Evolutionary conservation across 495 filamentous ascomycete species (phyloP).

Genomic region (Talaromyces stipitatus): DNA sequence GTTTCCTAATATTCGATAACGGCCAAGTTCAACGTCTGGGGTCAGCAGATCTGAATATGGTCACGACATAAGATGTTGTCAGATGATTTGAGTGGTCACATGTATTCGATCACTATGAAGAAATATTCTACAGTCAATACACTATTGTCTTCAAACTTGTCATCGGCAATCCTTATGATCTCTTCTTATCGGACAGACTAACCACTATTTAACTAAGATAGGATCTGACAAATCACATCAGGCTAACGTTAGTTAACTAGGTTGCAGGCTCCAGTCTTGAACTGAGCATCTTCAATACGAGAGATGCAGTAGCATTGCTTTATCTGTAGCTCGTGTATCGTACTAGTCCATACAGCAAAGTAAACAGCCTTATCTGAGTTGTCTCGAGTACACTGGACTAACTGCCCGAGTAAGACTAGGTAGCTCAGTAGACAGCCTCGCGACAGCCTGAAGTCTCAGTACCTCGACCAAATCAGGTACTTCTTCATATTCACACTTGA

Average conservation of each 20-base stretch:
- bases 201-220: too few relatives aligned
- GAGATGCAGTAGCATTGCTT: background rate
- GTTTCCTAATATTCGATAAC: background rate
- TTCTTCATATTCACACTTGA: too few relatives aligned
- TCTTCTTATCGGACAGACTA: background rate
- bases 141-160: background rate
- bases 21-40: background rate
- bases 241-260: too few relatives aligned
- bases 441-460: too few relatives aligned
- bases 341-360: background rate
- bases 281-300: background rate
- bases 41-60: background rate
- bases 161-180: background rate
- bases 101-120: background rate
- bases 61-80: background rate
- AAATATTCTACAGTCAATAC: background rate
- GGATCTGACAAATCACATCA: background rate
- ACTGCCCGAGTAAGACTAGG: background rate
- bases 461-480: too few relatives aligned
- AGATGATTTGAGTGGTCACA: constrained; percentile 1
- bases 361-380: background rate
- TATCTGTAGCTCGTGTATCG: background rate
- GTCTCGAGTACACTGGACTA: background rate
- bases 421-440: background rate
- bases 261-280: background rate